phyloP scores from a whole-genome alignment of 2,329 filamentous ascomycete species.

The Pestalotiopsis sp. region DNA sequence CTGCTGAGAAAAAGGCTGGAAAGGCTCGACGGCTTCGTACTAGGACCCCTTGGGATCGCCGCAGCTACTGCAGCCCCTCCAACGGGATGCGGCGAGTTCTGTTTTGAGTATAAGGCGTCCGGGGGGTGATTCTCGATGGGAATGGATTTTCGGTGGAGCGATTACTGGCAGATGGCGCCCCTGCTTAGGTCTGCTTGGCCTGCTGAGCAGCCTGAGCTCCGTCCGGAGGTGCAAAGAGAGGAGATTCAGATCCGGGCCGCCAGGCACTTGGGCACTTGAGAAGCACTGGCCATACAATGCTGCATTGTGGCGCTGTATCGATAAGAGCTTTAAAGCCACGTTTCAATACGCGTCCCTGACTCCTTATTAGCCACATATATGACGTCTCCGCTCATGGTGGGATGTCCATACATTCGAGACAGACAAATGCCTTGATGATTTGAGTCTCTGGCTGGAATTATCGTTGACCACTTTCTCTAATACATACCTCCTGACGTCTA shows the following conservation, averaged over 20 bases:
- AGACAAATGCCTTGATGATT: neutral
- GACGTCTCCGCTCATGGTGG: neutral
- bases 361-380: conserved; percentile 6
- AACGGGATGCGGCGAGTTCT: neutral
- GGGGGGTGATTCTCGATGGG: neutral
- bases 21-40: neutral
- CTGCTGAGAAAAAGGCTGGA: neutral
- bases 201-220: neutral
- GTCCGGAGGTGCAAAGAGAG: neutral
- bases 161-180: neutral
- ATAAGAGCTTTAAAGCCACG: conserved; percentile 6
- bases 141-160: neutral
- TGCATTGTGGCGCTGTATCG: conserved; percentile 8
- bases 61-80: conserved; percentile 5
- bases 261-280: neutral
- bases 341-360: neutral
- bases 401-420: neutral
- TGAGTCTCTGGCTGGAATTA: neutral
- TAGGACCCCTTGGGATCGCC: conserved; percentile 2
- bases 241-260: neutral
- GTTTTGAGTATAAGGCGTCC: conserved; percentile 1
- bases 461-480: neutral
- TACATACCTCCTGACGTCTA: neutral
- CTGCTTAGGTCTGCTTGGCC: neutral
- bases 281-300: neutral